Evolutionary conservation across 768 basidiomycete genomes (phyloP).

Genomic region (Psilocybe cyanescens): DNA sequence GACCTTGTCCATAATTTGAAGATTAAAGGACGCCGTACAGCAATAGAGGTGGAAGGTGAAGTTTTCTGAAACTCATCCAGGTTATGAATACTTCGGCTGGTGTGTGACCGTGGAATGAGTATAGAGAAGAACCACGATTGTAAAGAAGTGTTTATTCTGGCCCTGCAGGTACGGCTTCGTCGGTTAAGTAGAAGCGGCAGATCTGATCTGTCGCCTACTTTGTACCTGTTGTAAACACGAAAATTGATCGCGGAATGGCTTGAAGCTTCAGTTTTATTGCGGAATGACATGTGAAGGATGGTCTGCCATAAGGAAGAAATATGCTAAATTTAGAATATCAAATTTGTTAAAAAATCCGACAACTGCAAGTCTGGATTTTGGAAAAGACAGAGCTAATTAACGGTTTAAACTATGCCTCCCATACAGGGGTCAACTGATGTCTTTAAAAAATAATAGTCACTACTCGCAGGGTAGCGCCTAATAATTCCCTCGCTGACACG

Average conservation of each 20-base stretch:
- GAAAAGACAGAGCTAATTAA: too few species aligned
- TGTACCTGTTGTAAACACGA: background rate
- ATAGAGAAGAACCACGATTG: background rate
- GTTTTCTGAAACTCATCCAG: background rate
- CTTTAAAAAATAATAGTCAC: too few species aligned
- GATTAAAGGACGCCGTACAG: background rate
- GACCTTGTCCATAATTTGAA: slow-evolving; percentile 16
- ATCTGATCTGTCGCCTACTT: background rate
- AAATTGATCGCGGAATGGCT: background rate
- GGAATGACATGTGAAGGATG: background rate
- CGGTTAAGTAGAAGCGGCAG: background rate
- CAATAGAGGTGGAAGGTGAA: slow-evolving; percentile 1
- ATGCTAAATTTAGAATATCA: background rate
- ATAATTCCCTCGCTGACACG: background rate
- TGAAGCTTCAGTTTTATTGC: background rate
- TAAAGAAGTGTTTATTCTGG: background rate
- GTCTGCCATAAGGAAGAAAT: background rate
- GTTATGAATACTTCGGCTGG: background rate
- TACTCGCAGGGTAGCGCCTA: too few species aligned
- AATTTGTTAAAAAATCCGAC: too few species aligned
- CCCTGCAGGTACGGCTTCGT: background rate
- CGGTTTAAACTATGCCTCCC: too few species aligned
- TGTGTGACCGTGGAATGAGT: background rate
- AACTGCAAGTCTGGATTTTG: too few species aligned
- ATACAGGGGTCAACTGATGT: too few species aligned